A percentile compares a stretch with the other conserved stretches of the same genome.
phyloP scores from a whole-genome alignment of 169 alveolate species.

The Plasmodium blacklocki region DNA sequence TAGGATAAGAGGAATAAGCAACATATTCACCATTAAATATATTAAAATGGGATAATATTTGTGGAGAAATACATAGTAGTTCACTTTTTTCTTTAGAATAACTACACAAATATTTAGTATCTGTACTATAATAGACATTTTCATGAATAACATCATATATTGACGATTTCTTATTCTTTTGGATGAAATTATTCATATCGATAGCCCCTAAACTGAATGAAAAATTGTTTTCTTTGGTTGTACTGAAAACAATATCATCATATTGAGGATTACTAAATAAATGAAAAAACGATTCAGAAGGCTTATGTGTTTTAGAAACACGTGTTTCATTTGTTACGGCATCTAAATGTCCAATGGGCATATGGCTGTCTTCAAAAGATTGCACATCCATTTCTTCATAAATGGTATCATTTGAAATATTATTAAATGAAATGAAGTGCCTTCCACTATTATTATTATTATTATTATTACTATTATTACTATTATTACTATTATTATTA shows the following conservation, averaged over 20 bases:
- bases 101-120: constrained; percentile 67
- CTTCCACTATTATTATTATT: constrained; percentile 21
- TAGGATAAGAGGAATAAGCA: constrained; percentile 71
- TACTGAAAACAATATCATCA: constrained; percentile 75
- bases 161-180: constrained; percentile 49
- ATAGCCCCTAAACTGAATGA: constrained; percentile 76
- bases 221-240: constrained; percentile 77
- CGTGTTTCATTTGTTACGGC: constrained; percentile 45
- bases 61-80: constrained; percentile 58
- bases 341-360: constrained; percentile 18
- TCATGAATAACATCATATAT: constrained; percentile 36
- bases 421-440: neutral
- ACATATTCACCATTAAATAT: constrained; percentile 69
- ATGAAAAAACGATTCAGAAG: constrained; percentile 70
- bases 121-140: constrained; percentile 47
- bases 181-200: constrained; percentile 52
- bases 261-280: constrained; percentile 72
- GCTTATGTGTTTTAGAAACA: constrained; percentile 48
- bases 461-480: constrained; percentile 9
- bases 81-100: constrained; percentile 69
- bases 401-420: constrained; percentile 15
- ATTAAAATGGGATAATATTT: constrained; percentile 68
- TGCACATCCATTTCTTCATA: constrained; percentile 26
- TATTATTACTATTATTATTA: constrained; percentile 25
- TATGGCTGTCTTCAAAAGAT: neutral